These are phyloP conservation scores for Penicillium robsamsonii DNA, from an alignment of 495 filamentous ascomycete genomes.

Conservation along the genomic window DNA sequence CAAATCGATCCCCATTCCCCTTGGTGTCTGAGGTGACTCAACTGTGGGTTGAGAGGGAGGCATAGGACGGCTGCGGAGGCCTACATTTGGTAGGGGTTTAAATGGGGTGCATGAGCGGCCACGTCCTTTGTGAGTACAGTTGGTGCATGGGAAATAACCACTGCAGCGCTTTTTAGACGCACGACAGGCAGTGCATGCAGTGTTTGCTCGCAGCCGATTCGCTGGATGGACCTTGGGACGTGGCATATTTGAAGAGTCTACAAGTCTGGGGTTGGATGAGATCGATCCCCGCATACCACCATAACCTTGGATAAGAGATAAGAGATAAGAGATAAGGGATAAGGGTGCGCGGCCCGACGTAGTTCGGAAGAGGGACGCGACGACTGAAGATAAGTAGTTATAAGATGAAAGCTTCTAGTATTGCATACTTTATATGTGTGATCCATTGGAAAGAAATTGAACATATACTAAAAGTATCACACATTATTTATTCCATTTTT, in stretches of 20 bases:
- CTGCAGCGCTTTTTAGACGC: conserved; percentile 43
- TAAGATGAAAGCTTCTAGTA: not conserved
- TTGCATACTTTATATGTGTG: not conserved
- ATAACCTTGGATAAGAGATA: not conserved
- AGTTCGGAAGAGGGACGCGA: not conserved
- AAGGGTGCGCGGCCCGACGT: conserved; percentile 8
- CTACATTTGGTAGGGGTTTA: conserved; percentile 18
- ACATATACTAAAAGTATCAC: not conserved
- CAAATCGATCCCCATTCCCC: not conserved
- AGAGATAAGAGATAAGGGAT: conserved; percentile 1
- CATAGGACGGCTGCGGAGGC: conserved; percentile 10
- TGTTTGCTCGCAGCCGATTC: conserved; percentile 36
- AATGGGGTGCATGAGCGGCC: conserved; percentile 35
- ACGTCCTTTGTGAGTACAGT: conserved; percentile 34
- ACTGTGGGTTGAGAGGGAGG: not conserved
- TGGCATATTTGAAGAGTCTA: conserved; percentile 28
- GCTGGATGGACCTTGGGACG: conserved; percentile 39
- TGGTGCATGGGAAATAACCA: conserved; percentile 40
- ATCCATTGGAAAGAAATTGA: not conserved
- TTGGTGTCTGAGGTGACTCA: not conserved
- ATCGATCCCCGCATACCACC: conserved; percentile 7
- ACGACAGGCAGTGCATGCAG: conserved; percentile 39
- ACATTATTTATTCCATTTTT: no score
- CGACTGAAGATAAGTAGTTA: not conserved
- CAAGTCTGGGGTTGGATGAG: conserved; percentile 1